Evolutionary conservation across 805 yeast species (phyloP).

Genomic region (Saturnispora diversa): DNA sequence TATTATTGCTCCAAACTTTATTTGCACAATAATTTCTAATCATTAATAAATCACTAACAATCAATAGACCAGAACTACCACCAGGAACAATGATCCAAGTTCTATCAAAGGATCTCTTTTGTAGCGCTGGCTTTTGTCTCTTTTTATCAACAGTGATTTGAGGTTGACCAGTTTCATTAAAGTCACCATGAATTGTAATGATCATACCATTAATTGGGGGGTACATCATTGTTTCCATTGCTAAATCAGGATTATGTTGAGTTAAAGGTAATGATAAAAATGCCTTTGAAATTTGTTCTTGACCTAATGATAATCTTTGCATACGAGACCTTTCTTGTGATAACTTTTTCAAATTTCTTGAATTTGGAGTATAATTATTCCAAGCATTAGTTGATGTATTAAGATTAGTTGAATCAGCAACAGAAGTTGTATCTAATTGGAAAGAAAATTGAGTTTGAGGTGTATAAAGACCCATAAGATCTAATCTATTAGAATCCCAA

Average conservation of each 20-base stretch:
- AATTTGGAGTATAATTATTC: constrained; percentile 61
- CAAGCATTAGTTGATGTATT: constrained; percentile 31
- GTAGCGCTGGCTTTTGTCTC: constrained; percentile 29
- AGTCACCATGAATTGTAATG: constrained; percentile 77
- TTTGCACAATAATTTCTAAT: constrained; percentile 52
- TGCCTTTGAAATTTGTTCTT: constrained; percentile 48
- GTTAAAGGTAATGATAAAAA: constrained; percentile 72
- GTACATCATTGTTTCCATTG: constrained; percentile 70
- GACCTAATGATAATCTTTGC: constrained; percentile 60
- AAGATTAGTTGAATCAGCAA: constrained; percentile 22
- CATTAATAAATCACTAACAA: constrained; percentile 77
- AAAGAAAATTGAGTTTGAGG: constrained; percentile 78
- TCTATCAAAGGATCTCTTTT: constrained; percentile 78
- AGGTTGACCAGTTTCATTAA: constrained; percentile 49
- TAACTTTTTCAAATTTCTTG: constrained; percentile 69
- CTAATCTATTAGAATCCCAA: constrained; percentile 76
- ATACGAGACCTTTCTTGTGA: constrained; percentile 46
- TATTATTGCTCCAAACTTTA: constrained; percentile 59
- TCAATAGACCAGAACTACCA: constrained; percentile 59
- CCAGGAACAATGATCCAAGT: constrained; percentile 68
- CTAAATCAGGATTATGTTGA: constrained; percentile 60
- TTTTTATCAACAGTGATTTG: constrained; percentile 9
- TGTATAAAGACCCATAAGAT: constrained; percentile 66
- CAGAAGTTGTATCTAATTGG: constrained; percentile 61
- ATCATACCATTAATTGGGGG: constrained; percentile 71